Conservation (phyloP, 2,329 filamentous ascomycete genomes). For the Arthrobotrys megalospora region DNA sequence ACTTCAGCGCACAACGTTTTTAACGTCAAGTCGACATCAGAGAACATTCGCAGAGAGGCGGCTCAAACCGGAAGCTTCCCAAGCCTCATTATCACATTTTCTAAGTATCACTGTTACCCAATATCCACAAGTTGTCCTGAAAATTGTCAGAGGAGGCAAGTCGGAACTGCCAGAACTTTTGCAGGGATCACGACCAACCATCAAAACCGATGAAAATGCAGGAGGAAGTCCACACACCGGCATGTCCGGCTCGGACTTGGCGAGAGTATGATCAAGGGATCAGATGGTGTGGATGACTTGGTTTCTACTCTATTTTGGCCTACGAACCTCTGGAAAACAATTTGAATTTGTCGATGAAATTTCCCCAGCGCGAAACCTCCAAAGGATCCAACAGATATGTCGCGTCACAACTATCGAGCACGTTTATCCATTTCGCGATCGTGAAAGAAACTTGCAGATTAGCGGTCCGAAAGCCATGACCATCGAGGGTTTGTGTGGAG, state of each 20-base stretch:
- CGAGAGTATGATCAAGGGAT: constrained; percentile 13
- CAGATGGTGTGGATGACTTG: background rate
- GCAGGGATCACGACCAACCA: constrained; percentile 49
- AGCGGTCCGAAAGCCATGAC: background rate
- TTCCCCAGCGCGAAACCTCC: background rate
- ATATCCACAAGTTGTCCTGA: constrained; percentile 1
- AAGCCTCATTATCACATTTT: constrained; percentile 15
- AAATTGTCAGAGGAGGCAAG: constrained; percentile 17
- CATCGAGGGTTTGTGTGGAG: too few species aligned
- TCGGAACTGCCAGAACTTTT: constrained; percentile 47
- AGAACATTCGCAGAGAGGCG: background rate
- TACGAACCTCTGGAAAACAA: background rate
- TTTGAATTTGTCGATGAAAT: background rate
- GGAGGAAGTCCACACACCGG: constrained; percentile 35
- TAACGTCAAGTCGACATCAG: background rate
- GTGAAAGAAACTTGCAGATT: background rate
- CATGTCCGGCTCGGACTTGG: constrained; percentile 21
- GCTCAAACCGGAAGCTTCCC: constrained; percentile 31
- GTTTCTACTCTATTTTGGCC: constrained; percentile 13
- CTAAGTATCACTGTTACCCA: background rate
- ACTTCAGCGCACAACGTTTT: background rate
- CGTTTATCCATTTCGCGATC: background rate
- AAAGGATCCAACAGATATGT: constrained; percentile 1
- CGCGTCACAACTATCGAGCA: constrained; percentile 1
- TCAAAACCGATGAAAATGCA: constrained; percentile 34